phyloP scores from a whole-genome alignment of 2,329 filamentous ascomycete species.

The Venturia pyrina region DNA sequence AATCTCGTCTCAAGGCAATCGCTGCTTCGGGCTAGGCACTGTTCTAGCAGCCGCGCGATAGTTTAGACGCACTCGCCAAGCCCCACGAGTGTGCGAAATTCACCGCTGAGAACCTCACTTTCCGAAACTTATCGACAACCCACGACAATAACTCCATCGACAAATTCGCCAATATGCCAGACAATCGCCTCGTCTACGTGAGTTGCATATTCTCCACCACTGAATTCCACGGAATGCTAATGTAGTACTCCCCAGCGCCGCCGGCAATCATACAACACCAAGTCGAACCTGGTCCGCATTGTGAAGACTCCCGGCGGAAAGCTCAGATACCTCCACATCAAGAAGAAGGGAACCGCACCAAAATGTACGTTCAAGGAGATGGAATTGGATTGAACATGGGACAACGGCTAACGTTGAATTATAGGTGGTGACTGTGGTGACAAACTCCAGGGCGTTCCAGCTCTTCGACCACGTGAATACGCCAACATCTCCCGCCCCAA shows the following conservation, averaged over 20 bases:
- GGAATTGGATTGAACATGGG: background rate
- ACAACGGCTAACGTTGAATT: constrained; percentile 15
- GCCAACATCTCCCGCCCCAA: constrained; percentile 92
- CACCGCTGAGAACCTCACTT: background rate
- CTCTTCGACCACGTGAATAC: constrained; percentile 97
- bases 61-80: background rate
- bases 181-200: constrained; percentile 12
- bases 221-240: constrained; percentile 33
- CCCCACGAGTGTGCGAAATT: background rate
- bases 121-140: background rate
- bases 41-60: background rate
- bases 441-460: constrained; percentile 95
- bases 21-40: background rate
- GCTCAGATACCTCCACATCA: constrained; percentile 95
- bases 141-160: background rate
- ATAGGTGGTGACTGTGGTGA: constrained; percentile 78
- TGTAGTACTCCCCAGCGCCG: constrained; percentile 3
- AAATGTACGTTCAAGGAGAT: constrained; percentile 53
- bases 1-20: background rate
- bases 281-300: constrained; percentile 91
- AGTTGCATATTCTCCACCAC: background rate
- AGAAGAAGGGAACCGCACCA: constrained; percentile 96
- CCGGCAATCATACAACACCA: constrained; percentile 69
- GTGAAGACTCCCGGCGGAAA: constrained; percentile 95
- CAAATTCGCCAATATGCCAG: constrained; percentile 11